Evolutionary conservation across 2,329 filamentous ascomycete genomes (phyloP).

Genomic region (Diaporthe ampelina): DNA sequence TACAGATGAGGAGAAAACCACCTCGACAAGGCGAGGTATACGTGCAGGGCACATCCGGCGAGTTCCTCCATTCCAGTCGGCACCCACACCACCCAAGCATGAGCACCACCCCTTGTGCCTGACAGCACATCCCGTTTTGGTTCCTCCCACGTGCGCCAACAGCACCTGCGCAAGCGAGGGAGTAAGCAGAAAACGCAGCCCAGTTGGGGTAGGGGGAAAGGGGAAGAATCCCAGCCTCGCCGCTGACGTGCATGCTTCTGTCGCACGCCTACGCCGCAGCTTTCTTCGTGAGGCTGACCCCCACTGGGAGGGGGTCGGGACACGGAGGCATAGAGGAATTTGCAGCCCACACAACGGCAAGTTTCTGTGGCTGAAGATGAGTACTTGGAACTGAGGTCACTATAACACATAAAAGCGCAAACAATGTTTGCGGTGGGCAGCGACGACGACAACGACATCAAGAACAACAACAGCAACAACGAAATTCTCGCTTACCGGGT

Average conservation of each 20-base stretch:
- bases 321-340: background rate
- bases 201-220: background rate
- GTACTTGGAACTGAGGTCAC: background rate
- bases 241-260: conserved; percentile 1
- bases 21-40: background rate
- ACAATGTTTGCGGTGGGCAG: too few relatives aligned
- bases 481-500: background rate
- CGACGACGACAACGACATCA: too few relatives aligned
- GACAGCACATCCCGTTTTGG: background rate
- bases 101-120: background rate
- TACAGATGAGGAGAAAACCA: background rate
- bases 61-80: background rate
- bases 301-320: too few relatives aligned
- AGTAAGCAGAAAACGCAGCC: conserved; percentile 28
- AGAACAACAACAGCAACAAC: background rate
- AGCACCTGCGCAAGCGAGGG: conserved; percentile 9
- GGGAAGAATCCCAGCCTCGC: background rate
- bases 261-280: conserved; percentile 38
- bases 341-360: background rate
- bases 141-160: conserved; percentile 25
- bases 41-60: background rate
- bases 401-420: background rate
- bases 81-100: background rate
- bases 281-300: conserved; percentile 25
- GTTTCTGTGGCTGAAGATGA: background rate